Evolutionary conservation across 768 basidiomycete species (phyloP), one percentile per base, ranked within the genome.

Genomic region (Pisolithus tinctorius): DNA sequence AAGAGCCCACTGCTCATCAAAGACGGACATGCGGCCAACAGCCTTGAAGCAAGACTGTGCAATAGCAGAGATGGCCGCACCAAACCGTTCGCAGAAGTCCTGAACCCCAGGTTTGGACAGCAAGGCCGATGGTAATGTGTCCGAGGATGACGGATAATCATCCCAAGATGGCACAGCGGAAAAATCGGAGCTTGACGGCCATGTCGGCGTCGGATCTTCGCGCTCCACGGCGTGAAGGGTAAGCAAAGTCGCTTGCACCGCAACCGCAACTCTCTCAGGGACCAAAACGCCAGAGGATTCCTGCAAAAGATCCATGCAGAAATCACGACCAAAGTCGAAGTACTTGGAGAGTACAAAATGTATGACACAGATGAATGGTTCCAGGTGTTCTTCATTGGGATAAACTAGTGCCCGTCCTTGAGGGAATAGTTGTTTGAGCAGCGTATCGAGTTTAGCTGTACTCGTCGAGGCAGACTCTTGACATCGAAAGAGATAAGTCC

Each of bases 401-500:
- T 78, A 76, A 41, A 86, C 70, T 4, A 69, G 67, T 4, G 79
- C 66, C 25, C 86, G 79, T 50, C 83, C 83, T 4, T 81, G 62
- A 5, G 93, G 91, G 63, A 93, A 91, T 66, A 94, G 85, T 47
- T 83, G 74, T 58, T 83, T 89, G 46, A 89, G 62, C 37, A 94
- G 60, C 0, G 68, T 70, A 55, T 96, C 93, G 38, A 97, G 68
- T 61, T 86, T 91, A 27, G 81, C 70, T n/a, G 83, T 81, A n/a
- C 82, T 83, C 3, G 88, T 85, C 0, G 93, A 88, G 2, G 81
- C 71, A 5, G 87, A 78, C 66, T 97, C 94, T 56, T 86, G 83
- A 62, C 92, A 94, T 14, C 94, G 85, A 63, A 91, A 94, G n/a
- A 96, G 74, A 66, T 96, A 97, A 2, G 93, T 90, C 94, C 93